phyloP scores from a whole-genome alignment of 2,329 filamentous ascomycete species.

The Cladosporium oxysporum region DNA sequence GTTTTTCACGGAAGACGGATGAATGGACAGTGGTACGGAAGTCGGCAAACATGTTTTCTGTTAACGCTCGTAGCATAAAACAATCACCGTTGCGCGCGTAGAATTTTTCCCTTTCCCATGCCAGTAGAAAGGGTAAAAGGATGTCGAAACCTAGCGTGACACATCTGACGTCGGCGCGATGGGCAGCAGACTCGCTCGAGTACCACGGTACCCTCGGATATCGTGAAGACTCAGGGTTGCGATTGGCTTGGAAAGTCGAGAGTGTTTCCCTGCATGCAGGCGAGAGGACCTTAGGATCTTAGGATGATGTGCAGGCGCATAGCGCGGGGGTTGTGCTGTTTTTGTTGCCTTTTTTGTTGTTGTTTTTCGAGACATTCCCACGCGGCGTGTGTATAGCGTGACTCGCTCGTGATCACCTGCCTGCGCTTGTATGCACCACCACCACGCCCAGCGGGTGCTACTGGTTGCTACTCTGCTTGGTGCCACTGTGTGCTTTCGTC shows the following conservation, averaged over 20 bases:
- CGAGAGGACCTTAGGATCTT: neutral
- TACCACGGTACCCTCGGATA: neutral
- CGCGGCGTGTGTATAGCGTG: neutral
- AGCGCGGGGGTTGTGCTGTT: slow-evolving; percentile 7
- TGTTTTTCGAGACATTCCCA: slow-evolving; percentile 13
- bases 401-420: slow-evolving; percentile 12
- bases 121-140: neutral
- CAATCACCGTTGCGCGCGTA: neutral
- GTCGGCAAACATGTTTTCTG: neutral
- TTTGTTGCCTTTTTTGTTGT: neutral
- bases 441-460: neutral
- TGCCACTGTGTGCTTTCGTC: neutral
- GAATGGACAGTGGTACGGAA: neutral
- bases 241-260: neutral
- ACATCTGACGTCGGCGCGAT: slow-evolving; percentile 11
- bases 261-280: slow-evolving; percentile 10
- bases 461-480: neutral
- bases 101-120: neutral
- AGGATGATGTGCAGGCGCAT: slow-evolving; percentile 16
- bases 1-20: neutral
- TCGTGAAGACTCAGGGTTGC: slow-evolving; percentile 1
- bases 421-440: neutral
- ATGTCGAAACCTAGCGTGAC: slow-evolving; percentile 3
- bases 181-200: slow-evolving; percentile 3
- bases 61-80: neutral